phyloP scores from a whole-genome alignment of 208 protist genomes.

The Trypanosoma congolense region DNA sequence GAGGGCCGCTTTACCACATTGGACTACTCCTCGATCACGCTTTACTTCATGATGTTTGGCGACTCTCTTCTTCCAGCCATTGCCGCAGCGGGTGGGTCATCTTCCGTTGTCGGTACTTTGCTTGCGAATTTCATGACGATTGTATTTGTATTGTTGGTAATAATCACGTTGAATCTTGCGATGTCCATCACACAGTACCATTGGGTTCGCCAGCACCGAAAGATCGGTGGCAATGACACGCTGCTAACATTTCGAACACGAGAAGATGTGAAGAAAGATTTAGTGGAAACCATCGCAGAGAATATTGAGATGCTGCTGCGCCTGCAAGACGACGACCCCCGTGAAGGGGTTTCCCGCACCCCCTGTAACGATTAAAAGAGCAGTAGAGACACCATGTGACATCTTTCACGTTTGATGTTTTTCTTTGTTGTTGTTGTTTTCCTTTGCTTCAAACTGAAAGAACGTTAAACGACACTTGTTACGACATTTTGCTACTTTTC shows the following conservation, averaged over 20 bases:
- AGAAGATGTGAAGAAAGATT: conserved; percentile 35
- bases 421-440: no score
- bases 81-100: conserved; percentile 22
- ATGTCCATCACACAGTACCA: conserved; percentile 56
- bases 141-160: conserved; percentile 39
- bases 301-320: conserved; percentile 44
- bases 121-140: conserved; percentile 41
- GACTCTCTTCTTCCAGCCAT: conserved; percentile 47
- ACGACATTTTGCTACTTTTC: no score
- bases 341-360: no score
- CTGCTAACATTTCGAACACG: conserved; percentile 42
- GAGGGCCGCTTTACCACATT: conserved; percentile 33
- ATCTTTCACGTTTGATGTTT: no score
- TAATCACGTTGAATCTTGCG: conserved; percentile 55
- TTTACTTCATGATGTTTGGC: conserved; percentile 58
- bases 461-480: no score
- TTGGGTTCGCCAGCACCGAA: conserved; percentile 39
- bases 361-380: no score
- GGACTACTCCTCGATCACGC: conserved; percentile 31
- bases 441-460: no score
- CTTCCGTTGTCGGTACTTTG: conserved; percentile 20
- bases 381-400: no score
- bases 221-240: conserved; percentile 33
- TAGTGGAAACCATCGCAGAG: conserved; percentile 31
- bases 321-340: conserved; percentile 2